Evolutionary conservation across 1,139 yeast species (phyloP), one percentile per base, ranked within the genome.

Genomic region (Candida anutae): DNA sequence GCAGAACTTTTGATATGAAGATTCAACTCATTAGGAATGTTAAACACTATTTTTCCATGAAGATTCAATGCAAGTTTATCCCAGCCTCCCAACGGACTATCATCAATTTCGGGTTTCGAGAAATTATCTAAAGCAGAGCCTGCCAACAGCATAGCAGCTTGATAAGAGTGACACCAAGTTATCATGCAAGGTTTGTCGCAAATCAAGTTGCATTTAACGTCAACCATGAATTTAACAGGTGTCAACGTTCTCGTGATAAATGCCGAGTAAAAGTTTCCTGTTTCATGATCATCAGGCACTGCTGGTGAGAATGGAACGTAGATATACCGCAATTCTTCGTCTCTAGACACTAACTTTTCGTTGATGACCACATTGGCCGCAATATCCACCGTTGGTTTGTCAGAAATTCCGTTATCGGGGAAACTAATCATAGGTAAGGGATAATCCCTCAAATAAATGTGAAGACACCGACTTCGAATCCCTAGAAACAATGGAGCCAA

Each of bases 11-110:
- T 72, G 39, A 71, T 70, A 38, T 70, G 74, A 24, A 72, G 53
- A 35, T 71, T 61, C 21, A 73, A 49, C 33, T 74, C 77, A 58
- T 47, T 60, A 21, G 46, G 51, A 20, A 82, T 54, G 36, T 74
- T 69, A 62, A 79, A 74, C 6, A 63, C 54, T 16, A 74, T 56
- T 43, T 72, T 75, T 6, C 69, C 73, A 33, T 62, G 73, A 26
- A 53, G 40, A 25, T 53, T 42, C 21, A 66, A 44, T 0, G 69
- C 53, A 15, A 62, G 31, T 29, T 66, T 66, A 37, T 66, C 82
- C 81, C 71, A 81, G 61, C 62, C 80, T 0, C 97, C 97, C 16
- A 87, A 57, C 25, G 84, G 83, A 33, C 95, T 82, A 14, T 87
- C 88, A 49, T 90, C 97, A 11, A 82, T 62, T 9, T 76, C 78